Conservation (phyloP, 2,329 filamentous ascomycete genomes). For the Helotiales sp. region DNA sequence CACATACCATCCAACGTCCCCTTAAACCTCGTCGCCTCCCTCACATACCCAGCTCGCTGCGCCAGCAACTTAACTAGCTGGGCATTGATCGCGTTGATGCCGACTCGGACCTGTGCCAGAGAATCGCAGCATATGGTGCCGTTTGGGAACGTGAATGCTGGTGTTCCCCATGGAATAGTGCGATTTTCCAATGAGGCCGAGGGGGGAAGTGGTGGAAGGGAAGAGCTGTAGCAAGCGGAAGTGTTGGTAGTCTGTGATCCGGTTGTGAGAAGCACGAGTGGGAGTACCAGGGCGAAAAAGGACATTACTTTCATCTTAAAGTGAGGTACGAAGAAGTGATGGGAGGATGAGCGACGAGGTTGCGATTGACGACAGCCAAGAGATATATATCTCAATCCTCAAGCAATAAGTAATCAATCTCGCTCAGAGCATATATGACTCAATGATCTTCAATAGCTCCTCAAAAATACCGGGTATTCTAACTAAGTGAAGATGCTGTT, state of each 20-base stretch:
- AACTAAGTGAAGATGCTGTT: background rate
- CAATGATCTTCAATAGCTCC: no score
- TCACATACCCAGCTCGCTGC: constrained; percentile 26
- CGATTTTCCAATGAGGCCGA: background rate
- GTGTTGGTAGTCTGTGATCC: background rate
- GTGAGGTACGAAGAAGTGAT: background rate
- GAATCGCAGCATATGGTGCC: constrained; percentile 28
- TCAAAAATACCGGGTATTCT: background rate
- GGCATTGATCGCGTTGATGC: constrained; percentile 23
- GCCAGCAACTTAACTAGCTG: constrained; percentile 25
- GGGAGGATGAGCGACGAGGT: background rate
- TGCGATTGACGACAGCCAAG: no score
- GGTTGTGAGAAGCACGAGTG: background rate
- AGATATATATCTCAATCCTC: no score
- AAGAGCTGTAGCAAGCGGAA: constrained; percentile 22
- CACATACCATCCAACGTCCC: constrained; percentile 13
- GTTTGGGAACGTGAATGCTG: constrained; percentile 19
- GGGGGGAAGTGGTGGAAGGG: constrained; percentile 3
- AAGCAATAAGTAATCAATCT: no score
- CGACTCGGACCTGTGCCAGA: constrained; percentile 23
- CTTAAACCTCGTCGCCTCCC: constrained; percentile 33
- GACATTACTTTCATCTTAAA: constrained; percentile 8
- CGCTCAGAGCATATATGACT: no score
- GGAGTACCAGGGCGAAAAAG: no score
- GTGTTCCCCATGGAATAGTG: constrained; percentile 27